Evolutionary conservation across 768 basidiomycete genomes (phyloP), one percentile per base, ranked within the genome.

Genomic region (Termitomyces sp.): DNA sequence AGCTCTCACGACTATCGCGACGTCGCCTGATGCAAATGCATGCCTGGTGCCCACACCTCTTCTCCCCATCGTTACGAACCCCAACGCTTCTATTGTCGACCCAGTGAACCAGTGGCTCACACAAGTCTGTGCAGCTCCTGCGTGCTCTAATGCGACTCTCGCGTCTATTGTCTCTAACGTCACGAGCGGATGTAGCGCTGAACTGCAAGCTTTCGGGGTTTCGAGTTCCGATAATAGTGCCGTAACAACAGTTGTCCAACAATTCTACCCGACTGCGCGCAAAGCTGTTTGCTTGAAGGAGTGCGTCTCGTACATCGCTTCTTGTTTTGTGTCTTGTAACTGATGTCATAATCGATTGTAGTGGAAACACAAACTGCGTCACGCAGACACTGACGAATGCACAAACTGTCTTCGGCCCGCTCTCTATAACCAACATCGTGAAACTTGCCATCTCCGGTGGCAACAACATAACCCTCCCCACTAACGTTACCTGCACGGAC

Each of bases 61-160:
- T n/a, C 46, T 80, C 50, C 61, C 77, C 5, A 59, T 85, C 51
- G 58, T 76, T 54, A 59, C 72, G 26, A 63, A 69, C 22, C 60
- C 65, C 56, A 48, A 61, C 13, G 72, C 72, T 52, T 61, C 68
- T 18, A 80, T 82, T 10, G 58, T 85, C 47, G 61, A 63, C 5
- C 73, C 82, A 13, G 62, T 90, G 56, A 73, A 86, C 69, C 77
- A 53, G 42, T 92, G 89, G 89, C 69, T 89, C 49, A 75, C 70
- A 0, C 80, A 79, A 48, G 38, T 87, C 53, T 89, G 88, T 66
- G 61, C 75, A 18, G 70, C 72, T 47, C 70, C 68, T 6, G 59
- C 80, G 9, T 90, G 88, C 67, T 80, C 74, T 63, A 87, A 90
- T 59, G 70, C 70, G 20, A 84, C 86, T 0, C 74, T 92, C 10